phyloP scores from a whole-genome alignment of 768 basidiomycete genomes.

The Suillus plorans region DNA sequence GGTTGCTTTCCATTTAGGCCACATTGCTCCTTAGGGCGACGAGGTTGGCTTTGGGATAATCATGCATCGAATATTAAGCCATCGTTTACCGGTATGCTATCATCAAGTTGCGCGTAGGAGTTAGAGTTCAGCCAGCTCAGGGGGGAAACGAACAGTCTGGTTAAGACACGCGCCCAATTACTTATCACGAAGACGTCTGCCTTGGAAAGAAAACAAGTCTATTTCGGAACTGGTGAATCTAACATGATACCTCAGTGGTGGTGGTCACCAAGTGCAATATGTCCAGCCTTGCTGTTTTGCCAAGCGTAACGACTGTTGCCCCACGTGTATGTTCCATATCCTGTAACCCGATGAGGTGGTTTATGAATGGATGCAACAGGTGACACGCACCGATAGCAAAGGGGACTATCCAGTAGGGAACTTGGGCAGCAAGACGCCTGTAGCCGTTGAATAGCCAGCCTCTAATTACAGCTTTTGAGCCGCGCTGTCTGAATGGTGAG shows the following conservation, averaged over 20 bases:
- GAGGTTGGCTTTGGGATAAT: neutral
- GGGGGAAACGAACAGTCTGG: neutral
- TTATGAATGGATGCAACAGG: neutral
- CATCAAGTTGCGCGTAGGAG: neutral
- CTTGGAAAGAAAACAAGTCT: constrained; percentile 1
- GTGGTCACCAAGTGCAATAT: constrained; percentile 46
- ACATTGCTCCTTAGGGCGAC: neutral
- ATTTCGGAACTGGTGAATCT: constrained; percentile 4
- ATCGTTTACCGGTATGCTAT: neutral
- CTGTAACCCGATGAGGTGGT: constrained; percentile 37
- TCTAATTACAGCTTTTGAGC: constrained; percentile 67
- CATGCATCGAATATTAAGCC: neutral
- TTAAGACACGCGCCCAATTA: no score
- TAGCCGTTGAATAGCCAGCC: constrained; percentile 88
- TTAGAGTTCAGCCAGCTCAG: neutral
- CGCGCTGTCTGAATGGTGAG: constrained; percentile 80
- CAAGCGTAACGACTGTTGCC: constrained; percentile 65
- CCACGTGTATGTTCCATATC: constrained; percentile 79
- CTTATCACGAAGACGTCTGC: neutral
- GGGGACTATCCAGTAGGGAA: constrained; percentile 78
- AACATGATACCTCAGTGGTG: constrained; percentile 5
- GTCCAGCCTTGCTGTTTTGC: constrained; percentile 82
- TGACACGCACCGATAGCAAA: constrained; percentile 67
- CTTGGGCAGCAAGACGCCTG: constrained; percentile 69
- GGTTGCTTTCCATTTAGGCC: neutral